Percentiles rank a stretch among this genome's conserved stretches.
Evolutionary conservation across 2,329 filamentous ascomycete genomes (phyloP).

Genomic region (Orbilia brochopaga): DNA sequence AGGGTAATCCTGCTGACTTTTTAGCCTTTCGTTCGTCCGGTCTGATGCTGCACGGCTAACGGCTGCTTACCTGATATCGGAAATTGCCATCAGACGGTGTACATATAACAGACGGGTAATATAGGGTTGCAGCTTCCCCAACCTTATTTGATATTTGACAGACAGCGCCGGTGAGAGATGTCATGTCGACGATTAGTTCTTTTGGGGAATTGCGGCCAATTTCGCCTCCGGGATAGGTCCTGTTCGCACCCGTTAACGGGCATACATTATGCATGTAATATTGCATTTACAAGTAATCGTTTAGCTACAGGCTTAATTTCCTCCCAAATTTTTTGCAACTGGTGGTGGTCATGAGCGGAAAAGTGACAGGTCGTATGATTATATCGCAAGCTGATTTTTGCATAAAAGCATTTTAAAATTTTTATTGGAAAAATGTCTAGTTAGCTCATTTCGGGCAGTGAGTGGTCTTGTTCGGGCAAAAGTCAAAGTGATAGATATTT

Average conservation of each 20-base stretch:
- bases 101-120: slow-evolving; percentile 40
- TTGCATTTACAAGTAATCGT: slow-evolving; percentile 10
- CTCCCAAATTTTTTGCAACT: too few species aligned
- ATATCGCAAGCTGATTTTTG: slow-evolving; percentile 28
- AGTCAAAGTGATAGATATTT: slow-evolving; percentile 37
- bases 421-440: too few species aligned
- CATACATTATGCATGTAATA: slow-evolving; percentile 47
- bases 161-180: slow-evolving; percentile 13
- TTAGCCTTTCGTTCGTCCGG: background rate
- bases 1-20: slow-evolving; percentile 7
- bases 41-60: slow-evolving; percentile 15
- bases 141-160: slow-evolving; percentile 42
- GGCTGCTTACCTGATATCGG: slow-evolving; percentile 39
- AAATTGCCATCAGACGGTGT: slow-evolving; percentile 45
- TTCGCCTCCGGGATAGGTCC: slow-evolving; percentile 51
- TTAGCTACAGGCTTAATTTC: background rate
- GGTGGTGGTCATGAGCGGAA: background rate
- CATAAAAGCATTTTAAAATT: slow-evolving; percentile 17
- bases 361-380: background rate
- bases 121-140: slow-evolving; percentile 30
- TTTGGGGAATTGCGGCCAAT: slow-evolving; percentile 32
- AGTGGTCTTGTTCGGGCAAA: slow-evolving; percentile 39
- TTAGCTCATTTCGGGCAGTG: slow-evolving; percentile 46
- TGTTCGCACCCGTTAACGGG: slow-evolving; percentile 36
- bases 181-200: slow-evolving; percentile 29